Conservation (phyloP, 768 basidiomycete genomes). For the Lentinula sp. region DNA sequence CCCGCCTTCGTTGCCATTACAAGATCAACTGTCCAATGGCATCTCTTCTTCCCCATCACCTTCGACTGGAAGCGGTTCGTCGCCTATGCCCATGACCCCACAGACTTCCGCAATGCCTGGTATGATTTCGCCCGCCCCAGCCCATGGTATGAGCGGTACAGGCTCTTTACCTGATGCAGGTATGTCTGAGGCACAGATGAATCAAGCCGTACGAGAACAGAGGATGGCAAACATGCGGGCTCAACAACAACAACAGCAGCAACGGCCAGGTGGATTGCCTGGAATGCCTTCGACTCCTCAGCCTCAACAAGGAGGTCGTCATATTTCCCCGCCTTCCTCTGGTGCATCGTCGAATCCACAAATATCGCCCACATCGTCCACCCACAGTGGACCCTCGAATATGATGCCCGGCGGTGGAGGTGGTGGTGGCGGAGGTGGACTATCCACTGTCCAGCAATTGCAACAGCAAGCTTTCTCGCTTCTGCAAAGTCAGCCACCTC, state of each 20-base stretch:
- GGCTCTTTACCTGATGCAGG: not conserved
- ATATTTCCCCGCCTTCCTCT: conserved; percentile 36
- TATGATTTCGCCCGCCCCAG: not conserved
- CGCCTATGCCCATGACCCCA: not conserved
- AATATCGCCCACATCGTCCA: not conserved
- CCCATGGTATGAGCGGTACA: not conserved
- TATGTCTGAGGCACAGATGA: conserved; percentile 2
- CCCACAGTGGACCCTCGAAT: not conserved
- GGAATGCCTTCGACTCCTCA: not conserved
- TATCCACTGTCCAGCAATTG: conserved; percentile 8
- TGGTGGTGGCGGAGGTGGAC: conserved; percentile 13
- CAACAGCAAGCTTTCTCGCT: conserved; percentile 40
- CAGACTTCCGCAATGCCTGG: conserved; percentile 1
- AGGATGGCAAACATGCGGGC: conserved; percentile 1
- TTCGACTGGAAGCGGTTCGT: not conserved
- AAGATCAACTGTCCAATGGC: not conserved
- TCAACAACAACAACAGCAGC: not conserved
- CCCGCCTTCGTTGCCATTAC: conserved; percentile 10
- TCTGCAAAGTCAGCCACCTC: conserved; percentile 42
- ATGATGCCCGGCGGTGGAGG: not conserved
- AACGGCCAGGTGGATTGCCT: not conserved
- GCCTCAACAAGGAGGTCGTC: conserved; percentile 15
- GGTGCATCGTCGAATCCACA: not conserved
- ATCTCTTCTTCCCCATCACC: not conserved
- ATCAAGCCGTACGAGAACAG: not conserved